Base-by-base conservation (phyloP, 371 early-diverging fungal species). In the Actinomortierella wolfii region DNA sequence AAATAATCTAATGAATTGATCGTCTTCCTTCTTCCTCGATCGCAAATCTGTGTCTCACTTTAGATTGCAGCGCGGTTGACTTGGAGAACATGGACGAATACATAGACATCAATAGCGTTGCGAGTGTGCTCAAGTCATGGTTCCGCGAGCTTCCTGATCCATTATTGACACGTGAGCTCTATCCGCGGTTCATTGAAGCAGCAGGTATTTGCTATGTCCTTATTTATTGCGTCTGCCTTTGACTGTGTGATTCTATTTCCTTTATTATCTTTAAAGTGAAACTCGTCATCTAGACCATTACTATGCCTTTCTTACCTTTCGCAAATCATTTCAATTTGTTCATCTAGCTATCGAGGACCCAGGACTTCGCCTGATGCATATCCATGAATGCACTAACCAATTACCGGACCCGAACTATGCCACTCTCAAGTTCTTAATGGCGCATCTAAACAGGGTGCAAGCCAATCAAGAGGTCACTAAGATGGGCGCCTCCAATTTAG, bases 141-240 rank as follows among this genome's bases (percentile, higher is more conserved):
- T 90, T 97, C 74, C 86, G 97, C 21, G 95, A 95, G 67, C 77
- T 97, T 18, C 95, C 96, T 13, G 92, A 93, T 47, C 89, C 94
- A 2, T 77, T 96, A 1, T 78, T 97, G 51, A 90, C 96, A 15
- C 68, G 78, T 40, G 53, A 67, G 15, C 64, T 84, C 50, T 90
- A 88, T 68, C 79, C 83, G 9, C 76, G 83, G 20, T 85, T 96
- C 49, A 70, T 91, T 43, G 81, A 85, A 53, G 91, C 91, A 11
- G 86, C 89, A 1, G 79, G 89, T 79, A 77, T 54, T 17, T 51
- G n/a, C n/a, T n/a, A n/a, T n/a, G n/a, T n/a, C n/a, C n/a, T n/a
- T 11, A 51, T 59, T 59, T 8, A 4, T 7, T 21, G 42, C 9
- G 24, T n/a, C 11, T 59, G 24, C 26, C 15, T 39, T 3, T 54